These are phyloP conservation scores for Prunella vulgaris DNA, from an alignment of 257 asterid species.

Conservation along the genomic window DNA sequence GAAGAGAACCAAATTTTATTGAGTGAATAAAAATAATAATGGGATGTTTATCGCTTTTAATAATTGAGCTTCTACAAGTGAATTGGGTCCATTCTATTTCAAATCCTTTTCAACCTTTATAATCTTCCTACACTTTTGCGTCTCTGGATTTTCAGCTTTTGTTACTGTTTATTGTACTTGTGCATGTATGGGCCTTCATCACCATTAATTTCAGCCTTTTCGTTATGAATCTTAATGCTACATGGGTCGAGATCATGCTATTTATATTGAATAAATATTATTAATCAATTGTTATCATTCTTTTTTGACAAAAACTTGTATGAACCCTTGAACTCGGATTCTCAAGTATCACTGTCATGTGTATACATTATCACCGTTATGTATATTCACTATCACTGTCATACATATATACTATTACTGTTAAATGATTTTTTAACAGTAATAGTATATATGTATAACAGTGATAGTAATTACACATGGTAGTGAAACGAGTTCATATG, in stretches of 20 bases:
- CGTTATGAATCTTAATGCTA: not conserved
- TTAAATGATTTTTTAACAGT: too few species aligned
- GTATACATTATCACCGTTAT: too few species aligned
- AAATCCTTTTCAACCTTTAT: not conserved
- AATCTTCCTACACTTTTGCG: constrained; percentile 18
- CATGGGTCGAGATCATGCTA: not conserved
- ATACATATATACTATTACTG: too few species aligned
- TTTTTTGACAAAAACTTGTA: too few species aligned
- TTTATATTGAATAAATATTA: not conserved
- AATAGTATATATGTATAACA: too few species aligned
- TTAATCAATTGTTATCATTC: not conserved
- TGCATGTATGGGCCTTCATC: constrained; percentile 22
- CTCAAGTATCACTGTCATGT: too few species aligned
- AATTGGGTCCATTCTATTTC: constrained; percentile 20
- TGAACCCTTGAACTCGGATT: too few species aligned
- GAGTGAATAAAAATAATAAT: not conserved
- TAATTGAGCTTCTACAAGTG: not conserved
- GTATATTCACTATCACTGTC: too few species aligned
- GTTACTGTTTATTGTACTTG: constrained; percentile 22
- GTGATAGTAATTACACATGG: too few species aligned
- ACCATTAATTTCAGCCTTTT: constrained; percentile 17
- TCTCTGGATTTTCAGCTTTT: constrained; percentile 32
- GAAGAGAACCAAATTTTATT: too few species aligned
- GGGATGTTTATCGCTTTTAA: not conserved
- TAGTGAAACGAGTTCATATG: too few species aligned